Conservation (phyloP, 139 green algal species). For the Tetradesmus lagerheimii region DNA sequence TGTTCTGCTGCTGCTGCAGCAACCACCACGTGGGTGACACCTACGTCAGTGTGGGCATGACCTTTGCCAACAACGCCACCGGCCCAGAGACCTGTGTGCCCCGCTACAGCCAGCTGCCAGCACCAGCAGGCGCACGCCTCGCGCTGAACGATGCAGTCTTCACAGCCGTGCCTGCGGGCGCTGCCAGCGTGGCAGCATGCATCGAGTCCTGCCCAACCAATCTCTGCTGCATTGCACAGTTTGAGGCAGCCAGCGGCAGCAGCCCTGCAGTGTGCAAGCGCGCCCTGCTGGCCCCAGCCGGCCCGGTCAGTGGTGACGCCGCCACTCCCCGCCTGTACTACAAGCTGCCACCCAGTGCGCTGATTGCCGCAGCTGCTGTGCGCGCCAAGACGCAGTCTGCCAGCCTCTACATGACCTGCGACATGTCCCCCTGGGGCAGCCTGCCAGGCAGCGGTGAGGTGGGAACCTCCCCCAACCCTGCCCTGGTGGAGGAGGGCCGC, state of each 20-base stretch:
- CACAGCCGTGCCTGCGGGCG: not conserved
- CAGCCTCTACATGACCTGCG: not conserved
- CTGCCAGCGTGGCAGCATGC: not conserved
- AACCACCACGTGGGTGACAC: not conserved
- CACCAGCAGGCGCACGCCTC: not conserved
- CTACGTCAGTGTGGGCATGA: not conserved
- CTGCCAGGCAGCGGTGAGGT: too few relatives aligned
- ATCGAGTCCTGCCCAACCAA: not conserved
- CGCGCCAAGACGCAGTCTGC: not conserved
- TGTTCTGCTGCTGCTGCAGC: too few relatives aligned
- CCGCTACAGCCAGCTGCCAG: not conserved
- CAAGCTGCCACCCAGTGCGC: slow-evolving; percentile 21
- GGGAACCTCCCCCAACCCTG: not conserved
- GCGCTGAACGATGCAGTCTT: not conserved
- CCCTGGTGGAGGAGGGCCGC: not conserved
- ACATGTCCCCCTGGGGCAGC: too few relatives aligned
- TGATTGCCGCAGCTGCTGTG: not conserved
- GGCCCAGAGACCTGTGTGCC: not conserved
- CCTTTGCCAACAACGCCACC: not conserved
- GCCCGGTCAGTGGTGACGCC: not conserved
- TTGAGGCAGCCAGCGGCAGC: not conserved
- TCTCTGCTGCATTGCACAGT: slow-evolving; percentile 1
- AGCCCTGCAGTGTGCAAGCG: not conserved
- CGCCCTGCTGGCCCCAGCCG: not conserved
- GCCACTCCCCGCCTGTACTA: not conserved